phyloP scores from a whole-genome alignment of 75 land plant genomes.

The Sequoiadendron giganteum region DNA sequence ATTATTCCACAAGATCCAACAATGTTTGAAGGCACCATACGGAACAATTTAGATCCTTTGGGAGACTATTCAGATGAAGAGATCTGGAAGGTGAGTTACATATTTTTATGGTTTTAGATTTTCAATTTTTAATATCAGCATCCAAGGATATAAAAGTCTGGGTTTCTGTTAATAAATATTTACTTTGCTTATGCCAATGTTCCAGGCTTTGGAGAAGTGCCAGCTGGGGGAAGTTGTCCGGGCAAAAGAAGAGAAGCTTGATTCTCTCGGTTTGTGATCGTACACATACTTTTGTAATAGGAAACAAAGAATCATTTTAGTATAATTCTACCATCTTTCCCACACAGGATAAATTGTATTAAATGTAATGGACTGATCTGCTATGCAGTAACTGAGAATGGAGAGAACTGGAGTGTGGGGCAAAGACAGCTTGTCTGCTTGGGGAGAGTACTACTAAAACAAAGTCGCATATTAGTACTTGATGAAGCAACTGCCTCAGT shows the following conservation, averaged over 20 bases:
- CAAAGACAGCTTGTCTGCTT: conserved; percentile 73
- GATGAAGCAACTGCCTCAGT: conserved; percentile 81
- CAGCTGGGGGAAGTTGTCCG: conserved; percentile 70
- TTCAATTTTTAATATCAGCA: too few species aligned
- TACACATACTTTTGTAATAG: too few species aligned
- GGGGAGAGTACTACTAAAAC: conserved; percentile 63
- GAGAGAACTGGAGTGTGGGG: conserved; percentile 81
- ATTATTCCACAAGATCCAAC: conserved; percentile 58
- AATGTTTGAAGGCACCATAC: conserved; percentile 43
- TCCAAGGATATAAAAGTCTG: too few species aligned
- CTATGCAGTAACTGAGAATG: conserved; percentile 55
- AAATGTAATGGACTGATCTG: too few species aligned
- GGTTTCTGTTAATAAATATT: too few species aligned
- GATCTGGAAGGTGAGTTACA: conserved; percentile 40
- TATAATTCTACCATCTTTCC: too few species aligned
- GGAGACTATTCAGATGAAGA: conserved; percentile 25
- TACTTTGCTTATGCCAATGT: not conserved
- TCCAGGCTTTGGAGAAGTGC: conserved; percentile 73
- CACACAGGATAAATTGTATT: too few species aligned
- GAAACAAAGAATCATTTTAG: too few species aligned
- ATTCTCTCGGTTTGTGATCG: conserved; percentile 46
- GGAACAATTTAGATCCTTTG: conserved; percentile 44
- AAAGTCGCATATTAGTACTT: conserved; percentile 55
- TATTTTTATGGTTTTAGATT: not conserved
- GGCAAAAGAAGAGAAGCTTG: conserved; percentile 62